Conservation (phyloP, 768 basidiomycete genomes). For the Pulveroboletus sp. region DNA sequence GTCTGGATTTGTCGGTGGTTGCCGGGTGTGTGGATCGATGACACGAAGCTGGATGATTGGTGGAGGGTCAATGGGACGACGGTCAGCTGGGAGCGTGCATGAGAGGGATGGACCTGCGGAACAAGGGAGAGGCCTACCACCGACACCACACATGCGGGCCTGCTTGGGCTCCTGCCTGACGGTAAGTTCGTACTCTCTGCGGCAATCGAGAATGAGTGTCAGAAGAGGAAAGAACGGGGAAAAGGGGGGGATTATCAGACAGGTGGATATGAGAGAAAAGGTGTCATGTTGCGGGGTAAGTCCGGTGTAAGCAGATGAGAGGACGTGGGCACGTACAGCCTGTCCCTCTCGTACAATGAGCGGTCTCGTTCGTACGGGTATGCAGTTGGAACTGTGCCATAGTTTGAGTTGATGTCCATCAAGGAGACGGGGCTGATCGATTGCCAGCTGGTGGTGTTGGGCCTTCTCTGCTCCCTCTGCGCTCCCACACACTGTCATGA, state of each 20-base stretch:
- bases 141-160: conserved; percentile 85
- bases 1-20: conserved; percentile 28
- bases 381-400: conserved; percentile 21
- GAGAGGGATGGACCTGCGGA: not conserved
- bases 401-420: conserved; percentile 27
- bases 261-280: conserved; percentile 2
- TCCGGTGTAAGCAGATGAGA: conserved; percentile 4
- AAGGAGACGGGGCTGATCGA: conserved; percentile 13
- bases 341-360: conserved; percentile 31
- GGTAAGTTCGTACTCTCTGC: conserved; percentile 78
- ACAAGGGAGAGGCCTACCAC: conserved; percentile 56
- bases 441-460: not conserved
- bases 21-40: conserved; percentile 52
- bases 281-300: not conserved
- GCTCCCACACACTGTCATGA: conserved; percentile 13
- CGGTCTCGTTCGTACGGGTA: conserved; percentile 30
- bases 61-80: conserved; percentile 94
- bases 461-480: not conserved
- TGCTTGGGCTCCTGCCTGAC: conserved; percentile 92
- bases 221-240: not conserved
- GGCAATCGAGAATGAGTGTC: conserved; percentile 6
- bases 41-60: conserved; percentile 95
- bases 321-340: conserved; percentile 27
- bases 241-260: conserved; percentile 11
- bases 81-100: conserved; percentile 58